Base-by-base conservation (phyloP, 2,329 filamentous ascomycete species). In the Bipolaris zeicola region DNA sequence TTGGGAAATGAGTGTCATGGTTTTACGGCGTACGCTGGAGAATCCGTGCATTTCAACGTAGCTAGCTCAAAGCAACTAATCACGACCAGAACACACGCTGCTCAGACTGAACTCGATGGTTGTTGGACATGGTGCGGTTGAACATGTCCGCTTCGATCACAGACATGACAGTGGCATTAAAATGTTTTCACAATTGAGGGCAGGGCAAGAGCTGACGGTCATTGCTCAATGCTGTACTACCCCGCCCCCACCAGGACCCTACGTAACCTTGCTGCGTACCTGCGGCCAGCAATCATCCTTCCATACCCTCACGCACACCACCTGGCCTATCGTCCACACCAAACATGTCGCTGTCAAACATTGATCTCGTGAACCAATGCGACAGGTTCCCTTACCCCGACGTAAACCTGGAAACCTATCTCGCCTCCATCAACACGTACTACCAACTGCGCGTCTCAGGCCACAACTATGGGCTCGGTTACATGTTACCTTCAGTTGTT, bases 371-470 rank as follows among this genome's bases (percentile, higher is more conserved):
- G 45, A 76, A 80, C 50, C 82, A 86, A 74, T 85, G 83, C 76
- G 84, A 87, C 72, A 94, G 90, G 69, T 96, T 96, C 70, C 92
- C 92, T 1, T 91, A 96, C 77, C 82, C 84, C 53, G 82, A 88
- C 53, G 81, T 80, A 52, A 80, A 88, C 62, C 82, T 85, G 14
- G 44, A 8, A 73, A 82, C 55, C 48, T 86, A 89, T 74, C 77
- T 82, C 42, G 75, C 79, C 41, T 77, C 84, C 59, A 76, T 85
- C 56, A 75, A 77, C 47, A 80, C 81, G 8, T 87, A 86, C 75
- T 83, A 87, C 67, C 81, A 80, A 24, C 82, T 96, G 61, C 91
- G 87, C 71, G 87, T 90, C 14, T 77, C 87, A 8, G 88, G 85
- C 79, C 78, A 86, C 57, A 83, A 88, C 56, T 82, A 81, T 13